A percentile compares a stretch with the other conserved stretches of the same genome.
Conservation (phyloP, 768 basidiomycete genomes). For the Termitomyces sp. region DNA sequence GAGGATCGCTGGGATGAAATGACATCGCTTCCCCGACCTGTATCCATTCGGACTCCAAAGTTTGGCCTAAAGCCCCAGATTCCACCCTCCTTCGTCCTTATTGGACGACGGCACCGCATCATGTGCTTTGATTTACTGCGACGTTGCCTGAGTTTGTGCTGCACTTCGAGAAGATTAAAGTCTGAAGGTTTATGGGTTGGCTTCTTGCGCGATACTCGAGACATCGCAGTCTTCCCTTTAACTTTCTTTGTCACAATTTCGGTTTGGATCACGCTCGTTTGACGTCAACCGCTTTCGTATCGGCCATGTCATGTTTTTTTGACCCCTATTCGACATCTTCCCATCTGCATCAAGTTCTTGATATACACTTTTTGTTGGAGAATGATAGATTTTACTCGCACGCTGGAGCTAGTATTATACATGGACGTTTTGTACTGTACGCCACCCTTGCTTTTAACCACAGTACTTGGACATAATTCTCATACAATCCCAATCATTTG, state of each 20-base stretch:
- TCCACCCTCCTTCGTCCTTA: constrained; percentile 2
- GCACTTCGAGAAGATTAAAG: not conserved
- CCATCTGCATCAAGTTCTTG: not conserved
- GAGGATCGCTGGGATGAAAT: not conserved
- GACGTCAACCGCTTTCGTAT: not conserved
- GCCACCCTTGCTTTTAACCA: not conserved
- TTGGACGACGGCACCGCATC: constrained; percentile 3
- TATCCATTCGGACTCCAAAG: constrained; percentile 3
- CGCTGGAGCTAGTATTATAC: not conserved
- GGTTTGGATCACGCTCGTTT: constrained; percentile 24
- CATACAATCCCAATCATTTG: not conserved
- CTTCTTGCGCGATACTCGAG: constrained; percentile 32
- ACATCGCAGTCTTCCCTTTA: constrained; percentile 39
- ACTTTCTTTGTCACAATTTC: constrained; percentile 32
- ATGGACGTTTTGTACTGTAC: not conserved
- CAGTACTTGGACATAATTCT: not conserved
- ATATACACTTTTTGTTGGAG: not conserved
- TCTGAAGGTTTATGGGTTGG: constrained; percentile 18
- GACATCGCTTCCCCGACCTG: constrained; percentile 14
- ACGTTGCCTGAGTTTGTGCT: not conserved
- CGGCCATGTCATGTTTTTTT: not conserved
- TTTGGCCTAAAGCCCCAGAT: not conserved
- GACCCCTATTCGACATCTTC: not conserved
- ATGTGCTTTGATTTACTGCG: not conserved
- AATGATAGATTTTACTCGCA: not conserved